Evolutionary conservation across 208 protist species (phyloP).

Genomic region (Leishmania mexicana): DNA sequence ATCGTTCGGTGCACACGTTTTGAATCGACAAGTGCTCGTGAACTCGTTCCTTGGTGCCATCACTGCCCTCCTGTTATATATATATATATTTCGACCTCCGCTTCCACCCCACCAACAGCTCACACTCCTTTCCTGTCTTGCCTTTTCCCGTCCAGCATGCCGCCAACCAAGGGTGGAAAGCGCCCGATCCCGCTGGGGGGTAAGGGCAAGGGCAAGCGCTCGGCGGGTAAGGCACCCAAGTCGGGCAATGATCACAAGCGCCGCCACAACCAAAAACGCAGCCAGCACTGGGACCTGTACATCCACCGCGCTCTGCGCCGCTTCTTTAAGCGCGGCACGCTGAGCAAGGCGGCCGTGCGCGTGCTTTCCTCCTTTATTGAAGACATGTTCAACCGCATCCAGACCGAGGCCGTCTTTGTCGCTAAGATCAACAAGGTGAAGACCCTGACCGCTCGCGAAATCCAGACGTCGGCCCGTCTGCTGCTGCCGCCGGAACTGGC

Average conservation of each 20-base stretch:
- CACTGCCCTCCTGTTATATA: neutral
- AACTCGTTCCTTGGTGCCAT: neutral
- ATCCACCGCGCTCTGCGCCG: slow-evolving; percentile 96
- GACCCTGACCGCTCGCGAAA: slow-evolving; percentile 97
- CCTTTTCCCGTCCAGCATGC: slow-evolving; percentile 44
- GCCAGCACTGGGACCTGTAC: slow-evolving; percentile 92
- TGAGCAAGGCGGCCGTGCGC: slow-evolving; percentile 96
- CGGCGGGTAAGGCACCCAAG: slow-evolving; percentile 94
- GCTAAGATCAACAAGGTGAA: slow-evolving; percentile 97
- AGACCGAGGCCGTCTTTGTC: slow-evolving; percentile 95
- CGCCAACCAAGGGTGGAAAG: slow-evolving; percentile 89
- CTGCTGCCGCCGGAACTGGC: slow-evolving; percentile 98
- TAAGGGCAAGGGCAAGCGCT: slow-evolving; percentile 98
- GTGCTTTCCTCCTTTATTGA: slow-evolving; percentile 99
- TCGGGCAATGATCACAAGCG: slow-evolving; percentile 53
- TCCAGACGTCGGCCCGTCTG: slow-evolving; percentile 98
- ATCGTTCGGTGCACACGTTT: too few species aligned
- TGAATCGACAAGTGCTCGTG: too few species aligned
- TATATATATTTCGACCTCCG: neutral
- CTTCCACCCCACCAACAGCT: too few species aligned
- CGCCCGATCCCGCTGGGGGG: slow-evolving; percentile 92
- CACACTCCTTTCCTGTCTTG: slow-evolving; percentile 10
- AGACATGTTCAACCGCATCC: slow-evolving; percentile 99
- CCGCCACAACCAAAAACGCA: slow-evolving; percentile 70
- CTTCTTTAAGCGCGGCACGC: slow-evolving; percentile 97